A percentile compares a stretch with the other conserved stretches of the same genome.
Conservation (phyloP, 1,284 basidiomycete species). For the Marasmius sp. region DNA sequence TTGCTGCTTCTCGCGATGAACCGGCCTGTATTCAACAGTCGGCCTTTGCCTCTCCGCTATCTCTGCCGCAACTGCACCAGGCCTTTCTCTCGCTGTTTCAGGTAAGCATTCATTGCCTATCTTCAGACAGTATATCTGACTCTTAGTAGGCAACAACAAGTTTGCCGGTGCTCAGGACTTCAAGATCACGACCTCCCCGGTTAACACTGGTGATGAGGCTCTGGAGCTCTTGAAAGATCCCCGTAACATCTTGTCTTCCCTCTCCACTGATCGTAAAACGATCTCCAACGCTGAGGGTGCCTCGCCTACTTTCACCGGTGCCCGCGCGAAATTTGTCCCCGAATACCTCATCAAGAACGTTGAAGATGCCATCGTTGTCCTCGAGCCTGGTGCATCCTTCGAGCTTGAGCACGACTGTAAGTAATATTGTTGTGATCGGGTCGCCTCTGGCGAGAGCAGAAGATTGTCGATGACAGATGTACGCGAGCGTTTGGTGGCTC, state of each 20-base stretch:
- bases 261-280: slow-evolving; percentile 42
- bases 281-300: slow-evolving; percentile 36
- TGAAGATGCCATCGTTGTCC: slow-evolving; percentile 32
- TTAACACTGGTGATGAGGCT: slow-evolving; percentile 47
- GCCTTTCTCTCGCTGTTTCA: slow-evolving; percentile 27
- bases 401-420: slow-evolving; percentile 41
- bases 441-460: too few relatives aligned
- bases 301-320: slow-evolving; percentile 39
- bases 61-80: slow-evolving; percentile 29
- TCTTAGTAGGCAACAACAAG: slow-evolving; percentile 29
- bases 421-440: slow-evolving; percentile 18
- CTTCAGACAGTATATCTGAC: not conserved
- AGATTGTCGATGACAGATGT: too few relatives aligned
- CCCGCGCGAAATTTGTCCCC: slow-evolving; percentile 36
- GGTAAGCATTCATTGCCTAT: slow-evolving; percentile 1
- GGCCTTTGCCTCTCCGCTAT: slow-evolving; percentile 28
- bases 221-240: slow-evolving; percentile 48
- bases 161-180: slow-evolving; percentile 40
- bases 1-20: too few relatives aligned
- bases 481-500: too few relatives aligned
- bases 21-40: too few relatives aligned
- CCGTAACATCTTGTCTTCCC: slow-evolving; percentile 34
- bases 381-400: slow-evolving; percentile 43
- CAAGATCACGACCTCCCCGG: slow-evolving; percentile 40
- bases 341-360: slow-evolving; percentile 21